Conservation (phyloP, 805 yeast genomes). For the Wickerhamomyces subpelliculosus region DNA sequence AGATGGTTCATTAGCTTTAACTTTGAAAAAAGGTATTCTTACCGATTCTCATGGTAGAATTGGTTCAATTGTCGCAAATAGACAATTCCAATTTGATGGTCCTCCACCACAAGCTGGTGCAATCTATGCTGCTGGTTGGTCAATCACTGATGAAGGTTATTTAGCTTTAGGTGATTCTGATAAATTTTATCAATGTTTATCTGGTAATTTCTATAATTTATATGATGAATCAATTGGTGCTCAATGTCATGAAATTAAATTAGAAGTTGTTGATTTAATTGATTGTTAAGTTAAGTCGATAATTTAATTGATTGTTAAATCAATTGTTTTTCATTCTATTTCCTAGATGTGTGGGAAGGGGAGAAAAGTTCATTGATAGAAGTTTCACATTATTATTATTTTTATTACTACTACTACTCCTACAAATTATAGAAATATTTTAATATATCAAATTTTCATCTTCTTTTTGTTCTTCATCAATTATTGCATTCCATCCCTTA, state of each 20-base stretch:
- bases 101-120: conserved; percentile 73
- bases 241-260: conserved; percentile 52
- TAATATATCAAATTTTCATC: too few species aligned
- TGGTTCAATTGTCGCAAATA: conserved; percentile 67
- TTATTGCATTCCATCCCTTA: too few species aligned
- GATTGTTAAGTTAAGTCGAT: conserved; percentile 29
- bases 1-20: conserved; percentile 43
- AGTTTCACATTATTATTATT: too few species aligned
- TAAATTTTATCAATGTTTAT: conserved; percentile 58
- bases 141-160: conserved; percentile 38
- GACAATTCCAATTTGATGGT: conserved; percentile 76
- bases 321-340: background rate
- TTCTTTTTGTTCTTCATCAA: too few species aligned
- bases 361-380: too few species aligned
- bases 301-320: background rate
- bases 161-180: conserved; percentile 53
- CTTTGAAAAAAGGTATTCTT: conserved; percentile 40
- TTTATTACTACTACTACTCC: too few species aligned
- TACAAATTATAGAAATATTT: too few species aligned
- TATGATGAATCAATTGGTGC: conserved; percentile 51
- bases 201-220: conserved; percentile 67
- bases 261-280: conserved; percentile 46
- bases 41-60: conserved; percentile 52
- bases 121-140: conserved; percentile 57
- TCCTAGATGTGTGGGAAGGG: too few species aligned